Conservation (phyloP, 2,329 filamentous ascomycete species). For the Pseudogymnoascus sp. region DNA sequence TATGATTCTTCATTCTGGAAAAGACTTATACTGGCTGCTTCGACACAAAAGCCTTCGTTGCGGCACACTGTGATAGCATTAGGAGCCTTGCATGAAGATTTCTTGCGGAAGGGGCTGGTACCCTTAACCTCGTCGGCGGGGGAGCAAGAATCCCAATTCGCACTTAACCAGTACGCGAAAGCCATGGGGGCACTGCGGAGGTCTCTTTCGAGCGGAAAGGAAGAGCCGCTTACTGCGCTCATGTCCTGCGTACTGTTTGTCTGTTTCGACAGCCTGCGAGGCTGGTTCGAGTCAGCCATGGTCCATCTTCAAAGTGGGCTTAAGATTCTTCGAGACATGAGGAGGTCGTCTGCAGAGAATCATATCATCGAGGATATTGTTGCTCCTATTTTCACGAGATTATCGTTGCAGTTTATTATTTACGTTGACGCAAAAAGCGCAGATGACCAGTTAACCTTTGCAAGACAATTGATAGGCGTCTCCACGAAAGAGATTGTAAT, state of each 20-base stretch:
- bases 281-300: constrained; percentile 23
- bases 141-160: constrained; percentile 17
- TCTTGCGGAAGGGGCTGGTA: constrained; percentile 15
- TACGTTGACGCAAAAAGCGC: constrained; percentile 22
- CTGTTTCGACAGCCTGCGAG: constrained; percentile 25
- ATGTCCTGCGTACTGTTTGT: constrained; percentile 27
- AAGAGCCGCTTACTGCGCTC: constrained; percentile 20
- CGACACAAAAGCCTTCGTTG: constrained; percentile 20
- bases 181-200: constrained; percentile 23
- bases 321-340: constrained; percentile 17
- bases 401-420: constrained; percentile 24
- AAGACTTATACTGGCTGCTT: constrained; percentile 22
- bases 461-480: constrained; percentile 16
- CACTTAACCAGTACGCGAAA: constrained; percentile 25
- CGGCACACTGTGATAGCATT: constrained; percentile 26
- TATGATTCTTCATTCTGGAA: constrained; percentile 24
- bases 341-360: background rate
- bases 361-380: constrained; percentile 19
- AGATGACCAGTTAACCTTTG: constrained; percentile 16
- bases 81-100: constrained; percentile 25
- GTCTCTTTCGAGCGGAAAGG: constrained; percentile 18
- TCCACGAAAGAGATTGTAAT: background rate
- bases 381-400: constrained; percentile 21
- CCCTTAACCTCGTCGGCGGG: constrained; percentile 10
- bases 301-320: constrained; percentile 25